Conservation (phyloP, 768 basidiomycete genomes). For the Pisolithus albus region DNA sequence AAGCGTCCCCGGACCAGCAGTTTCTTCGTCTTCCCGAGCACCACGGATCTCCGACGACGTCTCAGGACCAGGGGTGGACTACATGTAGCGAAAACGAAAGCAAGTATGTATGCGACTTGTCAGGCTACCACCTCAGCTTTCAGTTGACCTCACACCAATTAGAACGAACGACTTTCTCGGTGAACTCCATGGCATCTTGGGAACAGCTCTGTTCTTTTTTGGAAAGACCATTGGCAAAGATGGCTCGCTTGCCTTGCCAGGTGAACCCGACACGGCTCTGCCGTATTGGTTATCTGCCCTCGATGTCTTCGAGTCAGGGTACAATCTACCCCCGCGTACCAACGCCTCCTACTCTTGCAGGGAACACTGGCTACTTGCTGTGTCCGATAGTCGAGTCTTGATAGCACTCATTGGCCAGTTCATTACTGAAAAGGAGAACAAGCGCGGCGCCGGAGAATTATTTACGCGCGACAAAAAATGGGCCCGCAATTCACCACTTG, state of each 20-base stretch:
- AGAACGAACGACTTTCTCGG: conserved; percentile 44
- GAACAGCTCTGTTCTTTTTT: conserved; percentile 56
- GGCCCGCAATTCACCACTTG: conserved; percentile 48
- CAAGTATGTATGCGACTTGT: not conserved
- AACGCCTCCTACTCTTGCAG: conserved; percentile 6
- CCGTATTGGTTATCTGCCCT: conserved; percentile 65
- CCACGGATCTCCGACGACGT: not conserved
- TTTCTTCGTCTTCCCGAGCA: not conserved
- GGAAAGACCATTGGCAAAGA: conserved; percentile 54
- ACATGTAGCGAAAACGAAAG: not conserved
- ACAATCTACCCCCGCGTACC: conserved; percentile 46
- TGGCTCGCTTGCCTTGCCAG: conserved; percentile 41
- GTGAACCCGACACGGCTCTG: conserved; percentile 45
- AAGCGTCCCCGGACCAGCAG: not conserved
- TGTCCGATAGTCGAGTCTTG: conserved; percentile 61
- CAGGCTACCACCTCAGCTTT: not conserved
- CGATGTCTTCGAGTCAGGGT: conserved; percentile 65
- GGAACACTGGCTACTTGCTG: conserved; percentile 65
- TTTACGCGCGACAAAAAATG: conserved; percentile 25
- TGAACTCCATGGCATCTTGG: conserved; percentile 60
- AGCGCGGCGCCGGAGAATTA: not conserved
- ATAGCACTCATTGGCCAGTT: conserved; percentile 47
- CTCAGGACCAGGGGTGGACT: not conserved
- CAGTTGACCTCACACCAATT: not conserved
- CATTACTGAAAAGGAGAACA: not conserved